Evolutionary conservation across 257 asterid species (phyloP).

Genomic region (Ballota nigra): DNA sequence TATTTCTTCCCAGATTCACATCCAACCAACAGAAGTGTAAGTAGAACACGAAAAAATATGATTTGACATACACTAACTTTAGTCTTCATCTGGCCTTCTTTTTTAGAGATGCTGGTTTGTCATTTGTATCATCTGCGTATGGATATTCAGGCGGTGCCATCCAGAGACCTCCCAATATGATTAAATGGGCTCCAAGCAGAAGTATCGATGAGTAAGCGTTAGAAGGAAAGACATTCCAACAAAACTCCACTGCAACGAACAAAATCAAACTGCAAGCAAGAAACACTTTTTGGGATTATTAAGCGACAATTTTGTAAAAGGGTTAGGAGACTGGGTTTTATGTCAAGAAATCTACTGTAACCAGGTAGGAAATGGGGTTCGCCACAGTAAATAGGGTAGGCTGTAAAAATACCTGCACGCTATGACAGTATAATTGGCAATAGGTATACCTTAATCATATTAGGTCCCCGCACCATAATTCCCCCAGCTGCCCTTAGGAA

Average conservation of each 20-base stretch:
- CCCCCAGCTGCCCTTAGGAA: too few species aligned
- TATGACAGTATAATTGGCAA: too few species aligned
- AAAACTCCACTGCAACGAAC: slow-evolving; percentile 60
- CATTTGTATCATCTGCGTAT: slow-evolving; percentile 30
- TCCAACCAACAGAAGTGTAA: background rate
- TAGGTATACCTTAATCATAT: too few species aligned
- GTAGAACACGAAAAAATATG: slow-evolving; percentile 20
- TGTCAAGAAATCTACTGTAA: slow-evolving; percentile 42
- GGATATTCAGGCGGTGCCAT: slow-evolving; percentile 57
- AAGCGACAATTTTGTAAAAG: background rate
- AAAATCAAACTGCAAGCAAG: slow-evolving; percentile 62
- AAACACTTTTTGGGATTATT: background rate
- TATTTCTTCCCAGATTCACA: background rate
- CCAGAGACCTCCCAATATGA: slow-evolving; percentile 71
- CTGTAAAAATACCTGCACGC: slow-evolving; percentile 80
- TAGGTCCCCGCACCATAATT: too few species aligned
- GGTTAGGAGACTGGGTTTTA: background rate
- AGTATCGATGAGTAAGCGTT: slow-evolving; percentile 56
- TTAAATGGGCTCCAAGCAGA: slow-evolving; percentile 63
- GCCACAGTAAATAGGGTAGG: slow-evolving; percentile 90
- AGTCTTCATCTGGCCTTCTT: slow-evolving; percentile 42
- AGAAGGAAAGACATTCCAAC: slow-evolving; percentile 93
- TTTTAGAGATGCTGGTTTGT: slow-evolving; percentile 13
- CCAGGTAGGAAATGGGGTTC: slow-evolving; percentile 65
- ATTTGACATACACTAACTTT: background rate